Evolutionary conservation across 1,284 basidiomycete genomes (phyloP), one percentile per base, ranked within the genome.

Genomic region (Leccinum pachyderme): DNA sequence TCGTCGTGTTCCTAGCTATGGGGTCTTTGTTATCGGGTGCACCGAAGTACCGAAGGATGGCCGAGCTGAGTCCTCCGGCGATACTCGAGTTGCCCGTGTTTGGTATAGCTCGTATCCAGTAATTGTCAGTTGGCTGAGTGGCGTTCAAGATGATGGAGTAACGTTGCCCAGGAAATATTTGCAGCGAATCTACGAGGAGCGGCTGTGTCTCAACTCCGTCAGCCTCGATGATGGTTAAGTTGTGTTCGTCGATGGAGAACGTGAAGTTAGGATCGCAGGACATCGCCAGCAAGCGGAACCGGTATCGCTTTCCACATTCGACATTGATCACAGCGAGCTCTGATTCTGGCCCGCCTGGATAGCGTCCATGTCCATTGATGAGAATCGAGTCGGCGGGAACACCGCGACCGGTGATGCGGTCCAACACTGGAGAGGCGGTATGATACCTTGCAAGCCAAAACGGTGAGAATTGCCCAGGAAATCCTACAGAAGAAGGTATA

Each of bases 41-140:
- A 8, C 77, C 77, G 0, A 52, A 59, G 62, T 86, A 86, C 29
- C 79, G 75, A 11, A 86, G 64, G 56, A 86, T 81, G 5, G 82
- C 83, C 2, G 75, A 74, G 63, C 77, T 82, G 13, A 75, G 59
- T 2, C 77, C 78, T 7, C 70, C 70, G 6, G 51, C 51, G 54
- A 77, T 73, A 25, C 37, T 51, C 6, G 61, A 15, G 4, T 56
- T 57, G 15, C 18, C 1, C 4, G 49, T 57, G 28, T 2, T 61
- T 4, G 66, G 66, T 7, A 66, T 27, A 1, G 64, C 59, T 18
- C 66, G 73, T 56, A 74, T 73, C 75, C 75, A 74, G 33, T 73
- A 69, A 51, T 72, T 71, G 50, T 63, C 69, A 46, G 72, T 61
- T 0, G 63, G 54, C 52, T 77, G 73, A 32, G 74, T 66, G 1